Evolutionary conservation across 2,329 filamentous ascomycete genomes (phyloP).

Genomic region (Ophiostoma perfectum): DNA sequence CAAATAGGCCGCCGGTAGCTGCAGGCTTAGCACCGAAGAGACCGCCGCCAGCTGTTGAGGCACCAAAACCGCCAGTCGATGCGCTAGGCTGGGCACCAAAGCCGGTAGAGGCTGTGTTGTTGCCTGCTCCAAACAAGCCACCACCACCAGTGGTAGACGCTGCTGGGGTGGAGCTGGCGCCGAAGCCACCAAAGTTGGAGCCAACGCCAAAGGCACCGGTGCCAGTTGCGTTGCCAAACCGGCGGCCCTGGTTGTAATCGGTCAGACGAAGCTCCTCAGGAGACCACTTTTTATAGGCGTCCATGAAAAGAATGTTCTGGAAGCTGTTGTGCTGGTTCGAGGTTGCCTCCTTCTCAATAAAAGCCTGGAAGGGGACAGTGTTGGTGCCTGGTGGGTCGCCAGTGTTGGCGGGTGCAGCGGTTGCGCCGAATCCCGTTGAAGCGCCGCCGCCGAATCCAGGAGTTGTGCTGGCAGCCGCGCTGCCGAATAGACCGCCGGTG

Average conservation of each 20-base stretch:
- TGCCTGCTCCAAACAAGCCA: slow-evolving; percentile 38
- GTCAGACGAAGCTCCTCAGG: slow-evolving; percentile 76
- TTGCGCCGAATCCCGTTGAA: slow-evolving; percentile 30
- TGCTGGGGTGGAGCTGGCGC: slow-evolving; percentile 38
- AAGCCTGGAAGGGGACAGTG: slow-evolving; percentile 61
- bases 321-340: slow-evolving; percentile 54
- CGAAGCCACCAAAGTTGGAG: slow-evolving; percentile 49
- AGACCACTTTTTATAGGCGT: slow-evolving; percentile 82
- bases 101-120: slow-evolving; percentile 35
- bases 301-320: slow-evolving; percentile 74
- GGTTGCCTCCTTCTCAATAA: slow-evolving; percentile 67
- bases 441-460: slow-evolving; percentile 38
- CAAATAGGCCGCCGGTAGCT: slow-evolving; percentile 36
- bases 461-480: slow-evolving; percentile 34
- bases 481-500: slow-evolving; percentile 44
- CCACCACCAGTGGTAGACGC: slow-evolving; percentile 33
- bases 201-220: slow-evolving; percentile 75
- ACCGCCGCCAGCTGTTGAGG: slow-evolving; percentile 32
- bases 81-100: slow-evolving; percentile 30
- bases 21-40: slow-evolving; percentile 36
- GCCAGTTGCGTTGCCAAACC: slow-evolving; percentile 68
- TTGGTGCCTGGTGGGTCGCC: slow-evolving; percentile 65
- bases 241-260: slow-evolving; percentile 83
- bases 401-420: slow-evolving; percentile 45
- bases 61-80: slow-evolving; percentile 11